Evolutionary conservation across 176 grass and related monocot species (phyloP), one percentile per base, ranked within the genome.

Genomic region (Urochloa ruziziensis): DNA sequence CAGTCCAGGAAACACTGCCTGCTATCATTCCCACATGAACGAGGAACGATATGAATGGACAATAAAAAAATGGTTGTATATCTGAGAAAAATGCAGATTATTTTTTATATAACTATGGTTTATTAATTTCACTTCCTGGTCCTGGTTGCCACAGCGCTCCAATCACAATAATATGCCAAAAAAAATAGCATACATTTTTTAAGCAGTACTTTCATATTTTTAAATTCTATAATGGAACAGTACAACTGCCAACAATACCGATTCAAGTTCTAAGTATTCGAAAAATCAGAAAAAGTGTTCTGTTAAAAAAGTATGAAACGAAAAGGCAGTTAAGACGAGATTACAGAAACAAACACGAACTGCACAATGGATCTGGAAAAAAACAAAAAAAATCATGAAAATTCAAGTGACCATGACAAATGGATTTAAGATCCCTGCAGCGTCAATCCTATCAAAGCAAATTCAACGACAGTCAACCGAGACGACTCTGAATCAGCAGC

Each of bases 221-320:
- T 67, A n/a, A n/a, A n/a, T n/a, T n/a, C n/a, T n/a, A n/a, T n/a
- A 81, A 86, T 87, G 77, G 25, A 86, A 92, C 84, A 88, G 80
- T 72, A 72, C 39, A 73, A 75, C 76, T 73, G 40, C 48, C 39
- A 84, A 70, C n/a, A n/a, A 40, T 0, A 3, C 32, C 32, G n/a
- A 37, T 23, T 40, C 28, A 44, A 74, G 67, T 73, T 77, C n/a
- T 19, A 57, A 40, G 37, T 21, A 25, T 16, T 19, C n/a, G 29
- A 37, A 58, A 42, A 75, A 58, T 66, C 49, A 76, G 33, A 57
- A 4, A 37, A n/a, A 29, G 21, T 40, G 23, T 40, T 63, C 1
- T 18, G 47, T 13, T 28, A 10, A n/a, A 64, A 35, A 35, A n/a
- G n/a, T 24, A 35, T 15, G 17, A 65, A 79, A 49, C 59, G 4